Evolutionary conservation across 2,329 filamentous ascomycete species (phyloP).

Genomic region (Ophiosphaerella narmari): DNA sequence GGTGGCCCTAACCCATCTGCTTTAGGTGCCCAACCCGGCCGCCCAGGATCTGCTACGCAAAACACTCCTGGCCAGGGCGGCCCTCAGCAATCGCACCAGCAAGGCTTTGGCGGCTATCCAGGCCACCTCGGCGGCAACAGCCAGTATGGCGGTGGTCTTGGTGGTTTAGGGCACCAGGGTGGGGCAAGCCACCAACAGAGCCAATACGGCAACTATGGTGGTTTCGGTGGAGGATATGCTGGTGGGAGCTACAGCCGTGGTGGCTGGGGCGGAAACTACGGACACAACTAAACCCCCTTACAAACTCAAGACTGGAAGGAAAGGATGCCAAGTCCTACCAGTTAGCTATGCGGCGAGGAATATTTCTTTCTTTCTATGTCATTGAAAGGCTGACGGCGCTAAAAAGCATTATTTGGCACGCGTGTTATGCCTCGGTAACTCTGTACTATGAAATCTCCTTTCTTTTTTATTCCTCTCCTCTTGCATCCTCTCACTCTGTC

Average conservation of each 20-base stretch:
- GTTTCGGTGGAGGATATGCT: constrained; percentile 47
- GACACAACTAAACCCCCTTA: constrained; percentile 37
- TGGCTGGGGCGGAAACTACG: constrained; percentile 57
- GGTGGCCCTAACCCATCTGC: constrained; percentile 64
- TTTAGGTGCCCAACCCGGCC: constrained; percentile 62
- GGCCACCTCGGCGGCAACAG: constrained; percentile 53
- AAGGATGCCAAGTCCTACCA: constrained; percentile 31
- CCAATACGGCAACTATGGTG: constrained; percentile 50
- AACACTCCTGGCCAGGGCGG: constrained; percentile 58
- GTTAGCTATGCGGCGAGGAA: constrained; percentile 28
- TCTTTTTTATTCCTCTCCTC: constrained; percentile 29
- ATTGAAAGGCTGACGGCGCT: constrained; percentile 28
- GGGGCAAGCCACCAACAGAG: constrained; percentile 51
- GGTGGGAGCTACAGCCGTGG: constrained; percentile 51
- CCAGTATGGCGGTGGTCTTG: constrained; percentile 59
- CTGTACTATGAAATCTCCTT: constrained; percentile 43
- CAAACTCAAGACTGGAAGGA: constrained; percentile 3
- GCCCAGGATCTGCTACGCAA: constrained; percentile 67
- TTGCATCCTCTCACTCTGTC: constrained; percentile 41
- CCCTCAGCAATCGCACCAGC: constrained; percentile 62
- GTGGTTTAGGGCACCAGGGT: constrained; percentile 57
- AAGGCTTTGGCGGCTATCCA: constrained; percentile 62
- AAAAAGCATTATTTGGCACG: constrained; percentile 33
- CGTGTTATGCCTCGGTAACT: constrained; percentile 27
- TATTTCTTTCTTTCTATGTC: constrained; percentile 21